phyloP scores from a whole-genome alignment of 441 rosid species.

The Metrosideros polymorpha region DNA sequence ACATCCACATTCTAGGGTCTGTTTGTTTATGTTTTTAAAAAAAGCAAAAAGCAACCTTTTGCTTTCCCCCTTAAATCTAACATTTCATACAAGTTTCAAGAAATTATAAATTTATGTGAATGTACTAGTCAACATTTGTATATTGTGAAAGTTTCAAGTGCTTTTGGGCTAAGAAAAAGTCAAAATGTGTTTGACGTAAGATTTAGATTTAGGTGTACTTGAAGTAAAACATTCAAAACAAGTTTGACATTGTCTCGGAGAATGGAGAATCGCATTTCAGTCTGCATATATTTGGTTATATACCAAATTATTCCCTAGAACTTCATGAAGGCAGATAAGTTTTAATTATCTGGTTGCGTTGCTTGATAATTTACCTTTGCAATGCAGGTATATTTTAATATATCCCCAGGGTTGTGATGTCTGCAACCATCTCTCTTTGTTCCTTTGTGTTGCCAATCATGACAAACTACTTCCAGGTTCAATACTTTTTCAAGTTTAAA shows the following conservation, averaged over 20 bases:
- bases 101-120: background rate
- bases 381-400: conserved; percentile 85
- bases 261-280: background rate
- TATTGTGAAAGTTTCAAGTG: background rate
- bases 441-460: conserved; percentile 91
- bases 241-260: background rate
- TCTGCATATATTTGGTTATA: background rate
- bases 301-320: background rate
- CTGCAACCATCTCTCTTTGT: conserved; percentile 93
- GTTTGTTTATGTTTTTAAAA: background rate
- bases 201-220: background rate
- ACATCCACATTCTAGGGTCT: background rate
- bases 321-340: background rate
- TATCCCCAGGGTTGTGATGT: conserved; percentile 99
- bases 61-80: background rate
- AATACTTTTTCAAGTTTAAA: background rate
- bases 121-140: background rate
- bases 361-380: background rate
- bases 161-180: background rate
- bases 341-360: background rate
- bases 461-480: conserved; percentile 99
- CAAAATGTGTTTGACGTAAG: background rate
- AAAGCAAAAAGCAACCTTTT: background rate
- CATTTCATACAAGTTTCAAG: background rate
- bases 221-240: background rate